A percentile compares a stretch with the other conserved stretches of the same genome.
Conservation (phyloP, 108 stramenopile species). For the Epithemia pelagica region DNA sequence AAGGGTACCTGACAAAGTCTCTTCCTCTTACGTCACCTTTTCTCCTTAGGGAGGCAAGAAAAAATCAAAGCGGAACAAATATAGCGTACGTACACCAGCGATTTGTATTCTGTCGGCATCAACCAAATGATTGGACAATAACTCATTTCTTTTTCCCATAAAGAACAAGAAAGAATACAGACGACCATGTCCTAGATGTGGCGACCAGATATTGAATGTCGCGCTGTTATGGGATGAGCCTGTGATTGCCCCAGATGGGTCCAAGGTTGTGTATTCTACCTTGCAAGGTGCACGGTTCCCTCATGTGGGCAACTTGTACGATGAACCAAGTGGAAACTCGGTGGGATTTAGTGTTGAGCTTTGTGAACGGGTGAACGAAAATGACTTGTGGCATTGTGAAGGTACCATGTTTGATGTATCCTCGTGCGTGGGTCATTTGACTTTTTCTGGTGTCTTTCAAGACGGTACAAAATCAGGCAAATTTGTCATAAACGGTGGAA, state of each 20-base stretch:
- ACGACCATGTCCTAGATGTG: not conserved
- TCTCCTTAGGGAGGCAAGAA: too few relatives aligned
- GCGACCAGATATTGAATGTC: not conserved
- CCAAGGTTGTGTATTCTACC: not conserved
- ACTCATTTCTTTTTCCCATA: too few relatives aligned
- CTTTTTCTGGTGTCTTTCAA: not conserved
- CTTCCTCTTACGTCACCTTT: too few relatives aligned
- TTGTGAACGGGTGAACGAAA: not conserved
- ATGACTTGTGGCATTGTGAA: not conserved
- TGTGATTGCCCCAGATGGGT: not conserved
- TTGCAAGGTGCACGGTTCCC: not conserved
- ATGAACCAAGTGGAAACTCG: not conserved
- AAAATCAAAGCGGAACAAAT: too few relatives aligned
- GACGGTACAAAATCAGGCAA: not conserved
- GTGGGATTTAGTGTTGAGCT: not conserved
- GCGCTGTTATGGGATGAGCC: not conserved
- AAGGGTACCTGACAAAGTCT: too few relatives aligned
- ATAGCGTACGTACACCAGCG: too few relatives aligned
- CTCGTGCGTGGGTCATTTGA: not conserved
- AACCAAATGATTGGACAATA: too few relatives aligned
- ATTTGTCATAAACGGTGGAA: not conserved
- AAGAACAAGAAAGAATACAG: too few relatives aligned
- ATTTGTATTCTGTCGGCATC: too few relatives aligned
- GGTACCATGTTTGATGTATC: not conserved
- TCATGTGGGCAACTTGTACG: not conserved